Base-by-base conservation (phyloP, 495 filamentous ascomycete genomes). In the Aspergillus affinis region DNA sequence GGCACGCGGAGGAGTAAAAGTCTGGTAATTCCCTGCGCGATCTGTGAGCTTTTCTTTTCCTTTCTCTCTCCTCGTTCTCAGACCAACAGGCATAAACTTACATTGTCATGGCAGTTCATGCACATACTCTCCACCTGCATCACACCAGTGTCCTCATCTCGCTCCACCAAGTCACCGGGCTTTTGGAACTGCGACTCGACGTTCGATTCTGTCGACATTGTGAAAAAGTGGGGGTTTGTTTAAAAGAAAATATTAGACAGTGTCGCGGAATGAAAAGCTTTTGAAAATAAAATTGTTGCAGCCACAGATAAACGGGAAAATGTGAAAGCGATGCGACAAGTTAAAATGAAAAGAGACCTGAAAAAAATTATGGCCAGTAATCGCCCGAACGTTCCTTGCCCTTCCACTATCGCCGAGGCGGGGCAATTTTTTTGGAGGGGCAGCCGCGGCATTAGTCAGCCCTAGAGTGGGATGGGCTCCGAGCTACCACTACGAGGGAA, bases 1-100 rank as follows among this genome's bases (percentile, higher is more conserved):
- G 94, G 95, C 20, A 99, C 96, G 51, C 87, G 85, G 49, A 93
- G 93, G 45, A 98, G 84, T 21, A 98, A 81, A 23, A 98, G 81
- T 51, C 90, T 85, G 10, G 94, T 98, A 0, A 73, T 86, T 73
- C 94, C 93, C 89, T 96, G 32, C 23, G 1, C 13, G 17, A 57
- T 19, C 4, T 60, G 17, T 55, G 30, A 53, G 17, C 36, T 41
- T 20, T 46, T 32, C 19, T 6, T 19, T 50, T 66, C 21, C 64
- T 41, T 41, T 41, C 36, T 15, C 4, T 0, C 9, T 17, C 4
- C 1, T 12, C 0, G 5, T 10, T 41, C 1, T 17, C 12, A 13
- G 36, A 17, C 15, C 36, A 41, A 41, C 36, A 13, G 29, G 6
- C 29, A 32, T 65, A 57, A 58, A 72, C 84, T 62, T 81, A 92